A percentile compares a stretch with the other conserved stretches of the same genome.
phyloP scores from a whole-genome alignment of 108 stramenopile genomes.

The Skeletonema menzelii region DNA sequence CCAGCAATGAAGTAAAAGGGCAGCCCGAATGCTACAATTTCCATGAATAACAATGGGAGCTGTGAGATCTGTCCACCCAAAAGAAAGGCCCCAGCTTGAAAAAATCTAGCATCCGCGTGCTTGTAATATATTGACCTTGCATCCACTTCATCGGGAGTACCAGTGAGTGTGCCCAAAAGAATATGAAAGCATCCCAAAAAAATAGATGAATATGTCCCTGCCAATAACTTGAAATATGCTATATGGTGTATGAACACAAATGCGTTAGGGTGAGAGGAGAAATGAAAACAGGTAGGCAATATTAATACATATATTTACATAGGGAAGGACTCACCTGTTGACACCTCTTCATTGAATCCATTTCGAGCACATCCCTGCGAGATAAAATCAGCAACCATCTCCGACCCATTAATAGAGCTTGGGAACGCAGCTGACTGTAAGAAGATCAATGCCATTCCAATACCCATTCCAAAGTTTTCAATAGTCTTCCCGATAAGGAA shows the following conservation, averaged over 20 bases:
- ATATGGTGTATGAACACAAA: too few species aligned
- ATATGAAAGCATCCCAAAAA: slow-evolving; percentile 74
- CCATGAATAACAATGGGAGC: slow-evolving; percentile 56
- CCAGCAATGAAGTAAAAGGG: slow-evolving; percentile 76
- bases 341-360: background rate
- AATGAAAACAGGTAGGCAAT: too few species aligned
- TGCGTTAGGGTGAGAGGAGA: background rate
- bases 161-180: slow-evolving; percentile 74
- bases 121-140: slow-evolving; percentile 86
- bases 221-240: slow-evolving; percentile 21
- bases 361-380: slow-evolving; percentile 43
- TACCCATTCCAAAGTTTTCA: slow-evolving; percentile 50
- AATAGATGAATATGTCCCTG: slow-evolving; percentile 31
- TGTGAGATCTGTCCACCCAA: slow-evolving; percentile 61
- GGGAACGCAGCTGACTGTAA: slow-evolving; percentile 44
- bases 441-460: slow-evolving; percentile 40
- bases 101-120: slow-evolving; percentile 84
- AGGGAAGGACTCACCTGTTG: background rate
- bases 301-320: too few species aligned
- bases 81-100: slow-evolving; percentile 63
- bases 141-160: slow-evolving; percentile 70
- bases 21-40: slow-evolving; percentile 69
- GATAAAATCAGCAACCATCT: slow-evolving; percentile 25
- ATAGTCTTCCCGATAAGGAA: slow-evolving; percentile 56
- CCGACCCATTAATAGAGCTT: slow-evolving; percentile 26